A percentile compares a stretch with the other conserved stretches of the same genome.
phyloP scores from a whole-genome alignment of 768 basidiomycete species.

The Tulasnella sp. region DNA sequence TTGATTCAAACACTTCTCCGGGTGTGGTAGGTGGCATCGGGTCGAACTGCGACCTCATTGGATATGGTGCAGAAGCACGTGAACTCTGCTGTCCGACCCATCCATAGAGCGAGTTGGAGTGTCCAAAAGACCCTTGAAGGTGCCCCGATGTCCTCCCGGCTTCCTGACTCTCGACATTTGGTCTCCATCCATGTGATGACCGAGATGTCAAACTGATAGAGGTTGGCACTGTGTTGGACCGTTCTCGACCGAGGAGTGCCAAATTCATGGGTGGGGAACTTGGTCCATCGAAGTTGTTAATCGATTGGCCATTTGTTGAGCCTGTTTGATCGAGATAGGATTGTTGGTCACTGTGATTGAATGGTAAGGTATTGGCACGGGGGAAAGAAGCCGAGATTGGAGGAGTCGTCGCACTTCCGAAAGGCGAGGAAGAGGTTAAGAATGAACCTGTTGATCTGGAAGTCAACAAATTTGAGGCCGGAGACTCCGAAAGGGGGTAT shows the following conservation, averaged over 20 bases:
- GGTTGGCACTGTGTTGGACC: neutral
- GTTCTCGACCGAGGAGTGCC: neutral
- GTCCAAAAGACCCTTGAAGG: neutral
- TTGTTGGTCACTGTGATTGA: too few relatives aligned
- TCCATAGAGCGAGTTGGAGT: neutral
- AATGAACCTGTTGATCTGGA: neutral
- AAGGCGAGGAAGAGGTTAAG: neutral
- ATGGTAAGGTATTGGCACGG: too few relatives aligned
- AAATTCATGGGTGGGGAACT: neutral
- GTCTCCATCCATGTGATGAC: neutral
- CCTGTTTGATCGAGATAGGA: too few relatives aligned
- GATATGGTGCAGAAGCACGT: neutral
- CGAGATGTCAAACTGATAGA: neutral
- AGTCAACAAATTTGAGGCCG: neutral
- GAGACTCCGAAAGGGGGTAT: neutral
- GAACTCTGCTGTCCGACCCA: neutral
- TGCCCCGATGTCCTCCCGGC: slow-evolving; percentile 3
- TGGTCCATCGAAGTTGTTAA: too few relatives aligned
- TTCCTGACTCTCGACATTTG: neutral
- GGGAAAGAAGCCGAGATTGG: neutral
- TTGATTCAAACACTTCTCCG: neutral
- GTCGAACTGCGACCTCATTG: neutral
- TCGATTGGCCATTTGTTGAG: too few relatives aligned
- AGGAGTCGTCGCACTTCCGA: neutral
- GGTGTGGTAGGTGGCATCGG: neutral